Evolutionary conservation across 2,329 filamentous ascomycete genomes (phyloP).

Genomic region (Microthyrium microscopicum): DNA sequence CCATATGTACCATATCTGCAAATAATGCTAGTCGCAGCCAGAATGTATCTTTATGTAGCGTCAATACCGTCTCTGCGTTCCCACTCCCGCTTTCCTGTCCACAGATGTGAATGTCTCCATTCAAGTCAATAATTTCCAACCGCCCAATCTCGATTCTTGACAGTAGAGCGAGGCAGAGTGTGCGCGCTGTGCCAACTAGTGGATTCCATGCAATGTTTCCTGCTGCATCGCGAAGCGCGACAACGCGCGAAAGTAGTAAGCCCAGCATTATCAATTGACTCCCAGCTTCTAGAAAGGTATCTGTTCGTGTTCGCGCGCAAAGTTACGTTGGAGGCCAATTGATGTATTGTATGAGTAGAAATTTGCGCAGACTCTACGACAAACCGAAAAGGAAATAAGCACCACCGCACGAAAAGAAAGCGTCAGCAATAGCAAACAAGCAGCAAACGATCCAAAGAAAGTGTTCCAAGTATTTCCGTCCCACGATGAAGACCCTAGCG

Average conservation of each 20-base stretch:
- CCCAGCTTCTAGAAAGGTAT: background rate
- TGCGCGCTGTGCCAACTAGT: slow-evolving; percentile 28
- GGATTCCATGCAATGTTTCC: slow-evolving; percentile 31
- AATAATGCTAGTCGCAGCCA: slow-evolving; percentile 55
- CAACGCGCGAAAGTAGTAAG: slow-evolving; percentile 21
- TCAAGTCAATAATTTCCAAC: slow-evolving; percentile 26
- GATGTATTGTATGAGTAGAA: too few species aligned
- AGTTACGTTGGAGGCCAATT: too few species aligned
- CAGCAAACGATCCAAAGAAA: too few species aligned
- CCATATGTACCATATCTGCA: slow-evolving; percentile 44
- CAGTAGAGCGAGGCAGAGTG: slow-evolving; percentile 28
- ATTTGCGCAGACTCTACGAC: too few species aligned
- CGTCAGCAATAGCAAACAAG: too few species aligned
- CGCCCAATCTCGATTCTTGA: slow-evolving; percentile 29
- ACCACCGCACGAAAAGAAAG: too few species aligned
- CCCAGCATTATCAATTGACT: slow-evolving; percentile 19
- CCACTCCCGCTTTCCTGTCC: slow-evolving; percentile 29
- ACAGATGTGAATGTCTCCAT: slow-evolving; percentile 25
- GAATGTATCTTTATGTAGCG: slow-evolving; percentile 48
- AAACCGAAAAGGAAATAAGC: too few species aligned
- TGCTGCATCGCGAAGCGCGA: slow-evolving; percentile 24
- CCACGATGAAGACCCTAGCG: too few species aligned
- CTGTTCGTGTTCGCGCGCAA: too few species aligned
- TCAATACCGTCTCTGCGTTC: slow-evolving; percentile 33
- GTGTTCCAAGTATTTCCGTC: too few species aligned